Base-by-base conservation (phyloP, 768 basidiomycete genomes). In the Lentinula boryana region DNA sequence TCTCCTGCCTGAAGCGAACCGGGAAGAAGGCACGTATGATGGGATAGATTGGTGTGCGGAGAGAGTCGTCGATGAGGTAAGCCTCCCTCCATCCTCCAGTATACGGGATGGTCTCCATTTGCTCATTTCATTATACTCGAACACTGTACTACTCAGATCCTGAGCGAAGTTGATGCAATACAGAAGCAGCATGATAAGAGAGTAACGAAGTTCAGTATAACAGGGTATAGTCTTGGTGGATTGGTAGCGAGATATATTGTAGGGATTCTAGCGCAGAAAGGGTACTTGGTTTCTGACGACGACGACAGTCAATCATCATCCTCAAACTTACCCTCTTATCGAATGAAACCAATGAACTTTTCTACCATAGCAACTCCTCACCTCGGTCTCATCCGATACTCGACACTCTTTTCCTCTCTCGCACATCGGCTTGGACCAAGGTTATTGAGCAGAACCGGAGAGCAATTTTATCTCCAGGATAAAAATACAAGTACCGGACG, bases 21-120 rank as follows among this genome's bases (percentile, higher is more conserved):
- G 75, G n/a, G 84, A 84, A 36, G 81, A 84, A 33, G 80, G 79
- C 8, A 91, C 89, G 1, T 93, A 92, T 65, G 91, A 93, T 64
- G 91, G 91, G 1, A 83, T 93, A 18, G 91, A 93, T 68, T 89
- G 89, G 84, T 86, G 89, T 62, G 88, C 84, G 35, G 89, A 93
- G 72, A 78, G 93, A 32, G 84, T 93, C 36, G 84, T 89, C 4
- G 75, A 85, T 62, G 93, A 95, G 84, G 91, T 91, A 55, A 38
- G 77, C 66, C 2, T 16, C 9, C 41, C 21, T 27, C 33, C 15
- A 15, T 27, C 4, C 8, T 41, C 23, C 36, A 8, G 2, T 38
- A 8, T 32, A 23, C 32, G 32, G 52, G 35, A 4, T 9, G 23
- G 32, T 53, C n/a, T 32, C n/a, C 32, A 53, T 16, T 3, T 27